phyloP scores from a whole-genome alignment of 352 stramenopile species.

The Aphanomyces cochlioides region DNA sequence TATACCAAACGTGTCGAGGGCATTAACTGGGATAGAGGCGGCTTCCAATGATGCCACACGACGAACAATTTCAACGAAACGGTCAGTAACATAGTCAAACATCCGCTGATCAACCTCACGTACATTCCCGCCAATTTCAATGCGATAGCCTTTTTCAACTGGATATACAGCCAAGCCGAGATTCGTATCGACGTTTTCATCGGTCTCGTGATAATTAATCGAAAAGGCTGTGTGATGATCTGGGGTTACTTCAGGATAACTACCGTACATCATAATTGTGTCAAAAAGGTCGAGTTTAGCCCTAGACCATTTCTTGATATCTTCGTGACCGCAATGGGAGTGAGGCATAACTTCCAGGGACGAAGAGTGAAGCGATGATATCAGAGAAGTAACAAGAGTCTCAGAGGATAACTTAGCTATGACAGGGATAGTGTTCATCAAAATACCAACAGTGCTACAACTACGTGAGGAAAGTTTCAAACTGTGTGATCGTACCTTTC shows the following conservation, averaged over 20 bases:
- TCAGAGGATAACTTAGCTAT: background rate
- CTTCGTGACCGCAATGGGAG: background rate
- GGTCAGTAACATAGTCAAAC: background rate
- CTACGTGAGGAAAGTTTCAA: background rate
- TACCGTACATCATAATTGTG: conserved; percentile 8
- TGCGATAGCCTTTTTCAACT: background rate
- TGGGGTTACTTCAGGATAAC: background rate
- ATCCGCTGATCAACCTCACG: background rate
- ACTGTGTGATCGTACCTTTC: background rate
- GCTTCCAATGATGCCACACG: background rate
- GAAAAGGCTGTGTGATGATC: background rate
- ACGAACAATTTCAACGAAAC: background rate
- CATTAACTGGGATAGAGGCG: background rate
- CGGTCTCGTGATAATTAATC: background rate
- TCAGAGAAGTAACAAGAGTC: background rate
- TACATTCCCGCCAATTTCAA: background rate
- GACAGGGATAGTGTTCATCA: background rate
- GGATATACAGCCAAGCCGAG: background rate
- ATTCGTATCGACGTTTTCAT: conserved; percentile 1
- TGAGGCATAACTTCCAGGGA: background rate
- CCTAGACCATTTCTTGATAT: background rate
- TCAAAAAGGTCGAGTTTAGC: background rate
- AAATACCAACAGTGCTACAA: background rate
- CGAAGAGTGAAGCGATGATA: background rate
- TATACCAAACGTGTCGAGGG: background rate